A percentile compares a stretch with the other conserved stretches of the same genome.
Evolutionary conservation across 441 rosid species (phyloP).

Genomic region (Populus hybrid): DNA sequence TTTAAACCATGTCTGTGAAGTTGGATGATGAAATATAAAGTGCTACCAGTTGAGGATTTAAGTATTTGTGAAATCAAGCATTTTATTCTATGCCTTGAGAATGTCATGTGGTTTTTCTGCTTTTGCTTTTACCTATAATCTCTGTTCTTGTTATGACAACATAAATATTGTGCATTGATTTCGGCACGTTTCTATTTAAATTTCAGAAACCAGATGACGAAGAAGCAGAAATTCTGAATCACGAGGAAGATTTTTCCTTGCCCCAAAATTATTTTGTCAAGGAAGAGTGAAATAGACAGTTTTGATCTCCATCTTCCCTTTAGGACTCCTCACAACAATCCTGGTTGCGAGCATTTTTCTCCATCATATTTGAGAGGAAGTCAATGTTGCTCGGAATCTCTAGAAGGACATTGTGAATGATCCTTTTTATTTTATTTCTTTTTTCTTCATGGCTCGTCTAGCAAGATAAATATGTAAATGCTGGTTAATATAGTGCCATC

Average conservation of each 20-base stretch:
- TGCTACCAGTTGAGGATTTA: not conserved
- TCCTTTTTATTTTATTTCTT: not conserved
- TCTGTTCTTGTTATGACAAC: not conserved
- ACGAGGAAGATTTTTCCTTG: slow-evolving; percentile 83
- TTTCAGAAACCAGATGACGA: slow-evolving; percentile 90
- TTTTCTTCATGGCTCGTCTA: not conserved
- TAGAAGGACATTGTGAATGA: not conserved
- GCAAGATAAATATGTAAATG: slow-evolving; percentile 14
- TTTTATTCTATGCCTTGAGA: not conserved
- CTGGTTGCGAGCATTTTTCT: not conserved
- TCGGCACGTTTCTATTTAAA: not conserved
- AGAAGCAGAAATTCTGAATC: slow-evolving; percentile 69
- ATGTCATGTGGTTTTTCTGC: not conserved
- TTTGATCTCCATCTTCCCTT: not conserved
- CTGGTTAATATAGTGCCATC: not conserved
- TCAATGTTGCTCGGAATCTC: not conserved
- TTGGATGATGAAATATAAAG: not conserved
- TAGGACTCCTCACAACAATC: not conserved
- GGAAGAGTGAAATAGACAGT: slow-evolving; percentile 48
- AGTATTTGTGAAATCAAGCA: not conserved
- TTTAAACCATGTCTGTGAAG: not conserved
- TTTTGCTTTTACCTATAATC: not conserved
- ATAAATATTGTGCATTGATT: not conserved
- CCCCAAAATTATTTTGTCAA: slow-evolving; percentile 78
- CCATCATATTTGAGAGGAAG: not conserved